A percentile compares a stretch with the other conserved stretches of the same genome.
Conservation (phyloP, 306 rosid species). For the Quercus bicolor region DNA sequence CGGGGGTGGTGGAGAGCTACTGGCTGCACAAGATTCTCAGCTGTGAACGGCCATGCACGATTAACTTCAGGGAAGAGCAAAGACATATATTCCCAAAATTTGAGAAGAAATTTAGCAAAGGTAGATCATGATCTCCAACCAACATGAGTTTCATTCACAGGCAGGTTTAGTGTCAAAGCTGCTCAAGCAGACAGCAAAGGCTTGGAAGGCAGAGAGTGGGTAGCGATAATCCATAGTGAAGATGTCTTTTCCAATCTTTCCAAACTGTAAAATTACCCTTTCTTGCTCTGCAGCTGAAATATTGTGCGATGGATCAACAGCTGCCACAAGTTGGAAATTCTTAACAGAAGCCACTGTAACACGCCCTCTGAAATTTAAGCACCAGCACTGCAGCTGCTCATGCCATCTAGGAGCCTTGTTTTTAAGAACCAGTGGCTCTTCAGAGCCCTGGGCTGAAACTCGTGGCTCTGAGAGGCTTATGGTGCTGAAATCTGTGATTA, state of each 20-base stretch:
- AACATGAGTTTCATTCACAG: constrained; percentile 54
- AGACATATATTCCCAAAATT: constrained; percentile 1
- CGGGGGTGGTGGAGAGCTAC: neutral
- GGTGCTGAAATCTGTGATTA: constrained; percentile 29
- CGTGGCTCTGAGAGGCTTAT: constrained; percentile 24
- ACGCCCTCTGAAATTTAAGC: constrained; percentile 83
- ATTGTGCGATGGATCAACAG: constrained; percentile 60
- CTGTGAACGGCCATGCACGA: constrained; percentile 24
- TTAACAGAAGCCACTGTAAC: constrained; percentile 89
- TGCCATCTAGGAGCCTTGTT: constrained; percentile 92
- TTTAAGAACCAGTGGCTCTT: constrained; percentile 57
- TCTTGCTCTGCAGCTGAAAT: constrained; percentile 67
- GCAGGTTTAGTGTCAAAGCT: constrained; percentile 92
- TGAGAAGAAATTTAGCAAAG: constrained; percentile 13
- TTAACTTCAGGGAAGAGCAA: constrained; percentile 25
- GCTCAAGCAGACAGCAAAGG: constrained; percentile 82
- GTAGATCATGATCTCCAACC: constrained; percentile 16
- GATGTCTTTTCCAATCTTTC: constrained; percentile 82
- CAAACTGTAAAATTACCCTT: constrained; percentile 76
- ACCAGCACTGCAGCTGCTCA: constrained; percentile 90
- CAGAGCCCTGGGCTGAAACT: constrained; percentile 19
- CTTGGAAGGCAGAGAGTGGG: constrained; percentile 91
- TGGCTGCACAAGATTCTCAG: constrained; percentile 31
- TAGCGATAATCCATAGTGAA: constrained; percentile 90
- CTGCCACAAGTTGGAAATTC: constrained; percentile 85